These are phyloP conservation scores for Dichotomopilus funicola DNA, from an alignment of 2,329 filamentous ascomycete species.

Conservation along the genomic window DNA sequence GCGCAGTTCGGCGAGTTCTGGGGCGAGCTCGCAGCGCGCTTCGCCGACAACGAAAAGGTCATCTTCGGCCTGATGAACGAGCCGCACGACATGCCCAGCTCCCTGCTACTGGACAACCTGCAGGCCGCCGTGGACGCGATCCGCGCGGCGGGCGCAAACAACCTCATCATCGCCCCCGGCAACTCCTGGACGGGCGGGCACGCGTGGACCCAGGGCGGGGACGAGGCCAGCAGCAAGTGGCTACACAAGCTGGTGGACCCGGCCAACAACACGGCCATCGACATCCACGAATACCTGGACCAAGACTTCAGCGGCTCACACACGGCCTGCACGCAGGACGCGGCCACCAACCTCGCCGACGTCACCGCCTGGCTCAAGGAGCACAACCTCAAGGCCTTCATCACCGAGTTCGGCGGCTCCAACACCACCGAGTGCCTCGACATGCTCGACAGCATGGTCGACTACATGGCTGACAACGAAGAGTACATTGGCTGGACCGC, in stretches of 20 bases:
- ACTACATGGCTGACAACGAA: conserved; percentile 41
- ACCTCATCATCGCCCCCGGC: conserved; percentile 43
- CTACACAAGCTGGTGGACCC: conserved; percentile 41
- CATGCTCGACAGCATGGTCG: conserved; percentile 37
- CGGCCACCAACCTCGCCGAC: conserved; percentile 33
- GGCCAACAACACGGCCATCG: conserved; percentile 41
- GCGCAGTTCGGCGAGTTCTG: conserved; percentile 43
- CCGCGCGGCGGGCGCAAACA: conserved; percentile 36
- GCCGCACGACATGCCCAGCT: conserved; percentile 44
- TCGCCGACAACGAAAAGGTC: conserved; percentile 40
- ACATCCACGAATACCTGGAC: conserved; percentile 48
- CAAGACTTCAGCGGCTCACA: conserved; percentile 41
- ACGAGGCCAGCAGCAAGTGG: conserved; percentile 33
- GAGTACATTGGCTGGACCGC: conserved; percentile 47
- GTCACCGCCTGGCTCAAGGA: conserved; percentile 41
- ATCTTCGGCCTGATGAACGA: conserved; percentile 47
- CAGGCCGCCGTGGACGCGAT: conserved; percentile 43
- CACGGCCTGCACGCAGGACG: conserved; percentile 34
- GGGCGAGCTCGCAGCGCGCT: conserved; percentile 41
- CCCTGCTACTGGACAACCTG: conserved; percentile 40
- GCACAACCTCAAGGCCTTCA: conserved; percentile 41
- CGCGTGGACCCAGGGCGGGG: conserved; percentile 36
- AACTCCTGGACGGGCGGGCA: conserved; percentile 46
- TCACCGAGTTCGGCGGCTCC: conserved; percentile 43
- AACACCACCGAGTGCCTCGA: conserved; percentile 37